These are phyloP conservation scores for Calonectria henricotiae DNA, from an alignment of 2,329 filamentous ascomycete species.

Conservation along the genomic window DNA sequence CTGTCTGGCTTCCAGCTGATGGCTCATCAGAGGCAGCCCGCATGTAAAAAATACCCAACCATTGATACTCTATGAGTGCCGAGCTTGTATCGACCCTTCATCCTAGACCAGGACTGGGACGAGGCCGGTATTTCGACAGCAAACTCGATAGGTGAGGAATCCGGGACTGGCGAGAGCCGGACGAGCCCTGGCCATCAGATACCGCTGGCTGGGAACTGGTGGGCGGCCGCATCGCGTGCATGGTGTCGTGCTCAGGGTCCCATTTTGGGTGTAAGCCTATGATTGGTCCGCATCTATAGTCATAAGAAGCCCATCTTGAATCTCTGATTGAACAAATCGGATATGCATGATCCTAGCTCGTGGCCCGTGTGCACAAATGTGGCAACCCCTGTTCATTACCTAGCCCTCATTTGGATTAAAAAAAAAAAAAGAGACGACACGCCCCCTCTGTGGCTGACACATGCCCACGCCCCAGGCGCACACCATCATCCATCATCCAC, in stretches of 20 bases:
- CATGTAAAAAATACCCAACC: slow-evolving; percentile 11
- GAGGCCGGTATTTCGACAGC: slow-evolving; percentile 1
- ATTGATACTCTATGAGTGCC: slow-evolving; percentile 14
- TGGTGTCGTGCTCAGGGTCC: slow-evolving; percentile 32
- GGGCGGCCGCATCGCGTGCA: slow-evolving; percentile 40
- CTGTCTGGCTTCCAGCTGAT: slow-evolving; percentile 13
- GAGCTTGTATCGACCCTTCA: slow-evolving; percentile 28
- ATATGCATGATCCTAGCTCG: slow-evolving; percentile 52
- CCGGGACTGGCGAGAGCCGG: slow-evolving; percentile 19
- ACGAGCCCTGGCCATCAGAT: slow-evolving; percentile 37
- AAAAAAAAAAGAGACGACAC: slow-evolving; percentile 37
- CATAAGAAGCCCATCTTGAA: slow-evolving; percentile 45
- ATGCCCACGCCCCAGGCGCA: slow-evolving; percentile 28
- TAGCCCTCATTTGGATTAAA: slow-evolving; percentile 34
- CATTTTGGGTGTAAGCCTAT: slow-evolving; percentile 32
- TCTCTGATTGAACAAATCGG: slow-evolving; percentile 51
- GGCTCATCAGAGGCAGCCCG: slow-evolving; percentile 21
- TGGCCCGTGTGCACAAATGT: slow-evolving; percentile 42
- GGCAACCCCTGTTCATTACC: slow-evolving; percentile 40
- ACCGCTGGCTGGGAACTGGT: slow-evolving; percentile 41
- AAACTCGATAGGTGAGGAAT: slow-evolving; percentile 28
- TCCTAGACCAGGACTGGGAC: slow-evolving; percentile 23
- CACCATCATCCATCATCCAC: slow-evolving; percentile 35
- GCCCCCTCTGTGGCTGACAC: slow-evolving; percentile 38
- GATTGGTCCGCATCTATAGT: slow-evolving; percentile 47